These are phyloP conservation scores for Eragrostis tef DNA, from an alignment of 202 grass and related monocot genomes.

Conservation along the genomic window DNA sequence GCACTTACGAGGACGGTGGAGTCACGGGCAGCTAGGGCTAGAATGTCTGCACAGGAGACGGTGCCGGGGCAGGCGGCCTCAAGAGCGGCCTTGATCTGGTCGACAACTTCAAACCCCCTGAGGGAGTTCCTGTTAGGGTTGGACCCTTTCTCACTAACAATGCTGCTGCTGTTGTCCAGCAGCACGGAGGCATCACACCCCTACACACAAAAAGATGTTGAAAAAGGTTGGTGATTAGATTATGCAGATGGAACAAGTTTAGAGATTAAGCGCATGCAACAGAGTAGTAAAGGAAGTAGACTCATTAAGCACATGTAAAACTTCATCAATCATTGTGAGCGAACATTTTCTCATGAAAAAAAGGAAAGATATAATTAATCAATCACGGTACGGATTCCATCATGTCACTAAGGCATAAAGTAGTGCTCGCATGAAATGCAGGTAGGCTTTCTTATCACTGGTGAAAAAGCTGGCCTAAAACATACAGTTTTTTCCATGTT, in stretches of 20 bases:
- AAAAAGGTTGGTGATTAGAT: constrained; percentile 23
- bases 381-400: constrained; percentile 48
- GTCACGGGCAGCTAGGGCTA: constrained; percentile 66
- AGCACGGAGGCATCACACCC: constrained; percentile 82
- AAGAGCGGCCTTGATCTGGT: constrained; percentile 71
- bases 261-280: not conserved
- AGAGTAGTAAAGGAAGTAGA: not conserved
- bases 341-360: not conserved
- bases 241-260: not conserved
- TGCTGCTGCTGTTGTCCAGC: constrained; percentile 73
- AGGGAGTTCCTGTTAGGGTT: constrained; percentile 76
- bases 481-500: constrained; percentile 32
- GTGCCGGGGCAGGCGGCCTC: constrained; percentile 69
- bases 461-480: constrained; percentile 19
- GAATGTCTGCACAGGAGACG: constrained; percentile 75
- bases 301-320: constrained; percentile 22
- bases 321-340: constrained; percentile 37
- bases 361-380: not conserved
- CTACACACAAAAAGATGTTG: constrained; percentile 37
- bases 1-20: constrained; percentile 58
- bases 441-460: constrained; percentile 42
- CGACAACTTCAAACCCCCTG: constrained; percentile 75
- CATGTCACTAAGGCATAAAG: constrained; percentile 34
- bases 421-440: constrained; percentile 42
- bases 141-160: constrained; percentile 82